A percentile compares a stretch with the other conserved stretches of the same genome.
Evolutionary conservation across 2,329 filamentous ascomycete genomes (phyloP).

Genomic region (Biscogniauxia marginata): DNA sequence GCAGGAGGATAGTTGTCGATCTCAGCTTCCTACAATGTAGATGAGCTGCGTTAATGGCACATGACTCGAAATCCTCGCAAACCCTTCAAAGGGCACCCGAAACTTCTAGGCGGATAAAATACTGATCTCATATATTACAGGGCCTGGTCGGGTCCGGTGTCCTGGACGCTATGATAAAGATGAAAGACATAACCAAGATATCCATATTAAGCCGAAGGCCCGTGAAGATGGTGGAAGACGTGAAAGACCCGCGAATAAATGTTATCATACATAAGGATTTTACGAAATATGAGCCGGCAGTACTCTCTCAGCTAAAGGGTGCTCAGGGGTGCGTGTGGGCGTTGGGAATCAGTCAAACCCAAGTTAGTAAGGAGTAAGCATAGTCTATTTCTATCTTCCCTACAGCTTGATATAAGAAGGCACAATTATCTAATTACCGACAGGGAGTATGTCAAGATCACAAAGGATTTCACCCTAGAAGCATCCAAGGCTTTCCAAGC

Average conservation of each 20-base stretch:
- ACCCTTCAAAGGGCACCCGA: too few species aligned
- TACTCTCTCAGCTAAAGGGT: conserved; percentile 60
- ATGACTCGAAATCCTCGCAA: too few species aligned
- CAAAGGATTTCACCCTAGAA: conserved; percentile 55
- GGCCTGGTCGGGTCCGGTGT: conserved; percentile 62
- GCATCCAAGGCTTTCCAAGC: conserved; percentile 31
- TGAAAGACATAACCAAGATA: conserved; percentile 58
- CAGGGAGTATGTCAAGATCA: conserved; percentile 66
- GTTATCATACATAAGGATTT: conserved; percentile 71
- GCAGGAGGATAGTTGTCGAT: too few species aligned
- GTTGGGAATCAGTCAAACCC: conserved; percentile 61
- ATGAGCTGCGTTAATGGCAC: too few species aligned
- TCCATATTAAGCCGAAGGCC: conserved; percentile 63
- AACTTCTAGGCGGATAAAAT: too few species aligned
- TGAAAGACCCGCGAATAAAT: conserved; percentile 57
- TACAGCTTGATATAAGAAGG: not conserved
- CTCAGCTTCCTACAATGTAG: too few species aligned
- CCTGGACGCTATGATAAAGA: conserved; percentile 61
- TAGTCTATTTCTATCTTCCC: not conserved
- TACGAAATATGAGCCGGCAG: conserved; percentile 51
- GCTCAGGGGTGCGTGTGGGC: conserved; percentile 74
- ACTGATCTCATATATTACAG: conserved; percentile 1
- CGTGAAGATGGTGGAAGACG: conserved; percentile 59
- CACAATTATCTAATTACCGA: not conserved
- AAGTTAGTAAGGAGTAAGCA: conserved; percentile 57